Evolutionary conservation across 768 basidiomycete genomes (phyloP).

Genomic region (Russula virescens): DNA sequence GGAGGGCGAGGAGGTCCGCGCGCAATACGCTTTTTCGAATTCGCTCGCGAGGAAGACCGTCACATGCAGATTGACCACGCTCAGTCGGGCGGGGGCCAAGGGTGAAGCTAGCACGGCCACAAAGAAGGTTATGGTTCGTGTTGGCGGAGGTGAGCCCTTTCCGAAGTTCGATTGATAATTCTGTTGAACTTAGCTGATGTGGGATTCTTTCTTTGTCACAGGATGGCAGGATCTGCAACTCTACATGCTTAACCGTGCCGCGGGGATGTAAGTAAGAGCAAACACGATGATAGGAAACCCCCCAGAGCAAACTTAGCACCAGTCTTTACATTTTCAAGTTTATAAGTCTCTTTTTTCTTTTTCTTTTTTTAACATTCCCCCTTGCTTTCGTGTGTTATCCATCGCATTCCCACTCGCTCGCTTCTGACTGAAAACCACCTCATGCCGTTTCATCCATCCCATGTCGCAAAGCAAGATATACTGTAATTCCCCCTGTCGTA

Average conservation of each 20-base stretch:
- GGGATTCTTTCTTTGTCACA: conserved; percentile 25
- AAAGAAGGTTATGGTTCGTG: conserved; percentile 89
- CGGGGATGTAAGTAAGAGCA: conserved; percentile 50
- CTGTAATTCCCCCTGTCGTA: conserved; percentile 17
- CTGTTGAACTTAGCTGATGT: not conserved
- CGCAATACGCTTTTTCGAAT: conserved; percentile 79
- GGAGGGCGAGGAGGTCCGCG: conserved; percentile 74
- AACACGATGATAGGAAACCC: not conserved
- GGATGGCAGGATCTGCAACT: conserved; percentile 78
- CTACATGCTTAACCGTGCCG: conserved; percentile 72
- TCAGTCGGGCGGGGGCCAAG: conserved; percentile 50
- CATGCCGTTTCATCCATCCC: conserved; percentile 3
- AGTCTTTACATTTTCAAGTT: conserved; percentile 12
- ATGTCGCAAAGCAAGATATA: conserved; percentile 17
- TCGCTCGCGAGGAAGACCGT: conserved; percentile 67
- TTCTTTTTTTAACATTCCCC: not conserved
- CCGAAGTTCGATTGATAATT: not conserved
- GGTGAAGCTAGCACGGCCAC: conserved; percentile 40
- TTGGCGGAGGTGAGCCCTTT: conserved; percentile 57
- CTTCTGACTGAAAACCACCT: conserved; percentile 4
- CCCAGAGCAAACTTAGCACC: conserved; percentile 1
- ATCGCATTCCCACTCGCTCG: conserved; percentile 18
- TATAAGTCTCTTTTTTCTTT: not conserved
- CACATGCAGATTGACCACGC: conserved; percentile 72
- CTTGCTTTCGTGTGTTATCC: conserved; percentile 22